Evolutionary conservation across 306 rosid species (phyloP), one percentile per base, ranked within the genome.

Genomic region (Malus orientalis): DNA sequence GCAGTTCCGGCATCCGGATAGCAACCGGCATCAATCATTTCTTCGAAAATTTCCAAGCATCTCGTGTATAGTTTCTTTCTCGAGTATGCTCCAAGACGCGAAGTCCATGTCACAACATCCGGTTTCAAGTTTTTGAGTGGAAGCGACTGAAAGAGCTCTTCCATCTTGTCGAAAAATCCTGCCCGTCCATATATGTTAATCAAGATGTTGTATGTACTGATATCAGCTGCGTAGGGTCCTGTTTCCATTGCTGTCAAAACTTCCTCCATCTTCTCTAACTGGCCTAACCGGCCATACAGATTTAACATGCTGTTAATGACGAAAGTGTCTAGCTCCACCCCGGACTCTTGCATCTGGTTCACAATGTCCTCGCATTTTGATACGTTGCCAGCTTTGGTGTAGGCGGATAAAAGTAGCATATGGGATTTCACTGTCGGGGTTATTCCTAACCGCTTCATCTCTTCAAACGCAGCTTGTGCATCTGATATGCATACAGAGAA

Each of bases 41-140:
- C 91, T 84, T 95, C 97, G 74, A 95, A 95, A 81, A 95, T 88
- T 76, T 92, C 90, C 47, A 89, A 82, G 87, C 99, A 95, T 73
- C 69, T 90, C 19, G 76, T 75, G 84, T 91, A 89, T 20, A 89
- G 86, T 76, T 95, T 95, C 89, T 95, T 95, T 19, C 86, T 90
- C 19, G 97, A 87, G 80, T 95, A 92, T 4, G 93, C 99, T 84
- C 97, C 99, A 53, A 92, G 88, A 6, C 96, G 85, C 11, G 93
- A 88, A 63, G 97, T 92, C 99, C 99, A 95, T 27, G 99, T 95
- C 77, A 95, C 91, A 30, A 92, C 99, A 69, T 95, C 97, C 8
- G 99, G 97, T 76, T 82, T 83, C 29, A 95, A 83, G 62, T 87
- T 92, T 81, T 87, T 87, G 11, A 63, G 5, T 16, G 83, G 82